These are phyloP conservation scores for Apiospora kogelbergensis DNA, from an alignment of 2,329 filamentous ascomycete species.

Conservation along the genomic window DNA sequence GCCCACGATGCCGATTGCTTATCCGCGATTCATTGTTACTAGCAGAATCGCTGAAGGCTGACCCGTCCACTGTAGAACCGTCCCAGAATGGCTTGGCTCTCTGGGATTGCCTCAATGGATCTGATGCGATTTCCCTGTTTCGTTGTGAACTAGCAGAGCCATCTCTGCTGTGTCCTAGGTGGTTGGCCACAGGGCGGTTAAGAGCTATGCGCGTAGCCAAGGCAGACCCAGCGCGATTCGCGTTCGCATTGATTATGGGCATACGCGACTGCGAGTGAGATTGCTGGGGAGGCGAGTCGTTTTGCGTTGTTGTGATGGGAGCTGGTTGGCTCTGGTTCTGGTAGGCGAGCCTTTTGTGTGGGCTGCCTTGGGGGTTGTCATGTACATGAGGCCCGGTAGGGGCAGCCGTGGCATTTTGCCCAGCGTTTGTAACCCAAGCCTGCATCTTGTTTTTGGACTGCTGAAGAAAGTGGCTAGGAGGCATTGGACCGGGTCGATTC, in stretches of 20 bases:
- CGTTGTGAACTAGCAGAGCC: constrained; percentile 22
- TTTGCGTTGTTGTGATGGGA: constrained; percentile 15
- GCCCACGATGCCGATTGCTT: constrained; percentile 18
- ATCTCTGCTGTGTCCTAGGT: constrained; percentile 24
- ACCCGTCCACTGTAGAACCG: constrained; percentile 33
- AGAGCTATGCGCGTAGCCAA: constrained; percentile 21
- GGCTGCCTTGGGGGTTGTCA: constrained; percentile 20
- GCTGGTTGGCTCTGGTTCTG: constrained; percentile 15
- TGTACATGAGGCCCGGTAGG: constrained; percentile 21
- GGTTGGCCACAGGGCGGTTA: constrained; percentile 17
- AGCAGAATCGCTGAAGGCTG: constrained; percentile 32
- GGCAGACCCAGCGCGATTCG: constrained; percentile 23
- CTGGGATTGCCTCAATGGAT: constrained; percentile 21
- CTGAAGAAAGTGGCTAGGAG: constrained; percentile 31
- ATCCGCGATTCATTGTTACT: constrained; percentile 30
- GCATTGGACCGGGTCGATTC: constrained; percentile 26
- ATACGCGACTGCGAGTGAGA: constrained; percentile 26
- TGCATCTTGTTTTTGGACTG: constrained; percentile 34
- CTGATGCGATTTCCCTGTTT: constrained; percentile 23
- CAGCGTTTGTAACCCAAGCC: constrained; percentile 33
- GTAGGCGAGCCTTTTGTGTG: constrained; percentile 23
- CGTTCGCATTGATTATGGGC: constrained; percentile 30
- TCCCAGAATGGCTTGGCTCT: constrained; percentile 31
- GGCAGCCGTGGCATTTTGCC: constrained; percentile 24
- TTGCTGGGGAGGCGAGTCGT: constrained; percentile 17